Evolutionary conservation across 192 early-diverging fungal species (phyloP), one percentile per base, ranked within the genome.

Genomic region (Coemansia sp.): DNA sequence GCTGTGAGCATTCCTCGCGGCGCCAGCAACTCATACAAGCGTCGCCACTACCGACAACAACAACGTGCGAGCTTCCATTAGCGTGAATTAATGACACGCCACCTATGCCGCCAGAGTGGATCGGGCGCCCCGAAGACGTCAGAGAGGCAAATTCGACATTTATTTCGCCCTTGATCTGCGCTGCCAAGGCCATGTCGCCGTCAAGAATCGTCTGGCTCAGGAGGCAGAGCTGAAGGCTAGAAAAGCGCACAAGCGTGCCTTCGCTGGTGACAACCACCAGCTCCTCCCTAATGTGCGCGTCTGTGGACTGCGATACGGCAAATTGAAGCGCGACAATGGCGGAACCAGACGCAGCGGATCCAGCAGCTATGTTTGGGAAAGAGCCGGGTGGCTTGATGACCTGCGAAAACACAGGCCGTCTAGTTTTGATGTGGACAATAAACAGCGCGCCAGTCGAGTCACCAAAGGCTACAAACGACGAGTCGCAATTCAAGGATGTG

Each of bases 391-490:
- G 8, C 12, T 34, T 38, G 52, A 77, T 65, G 2, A 14, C 18
- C 45, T 73, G 70, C 1, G 70, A 73, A 33, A 75, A 82, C 58
- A 82, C 74, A 0, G 65, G 53, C 18, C 68, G 66, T 0, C 75
- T 67, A 1, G 69, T 77, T 14, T 57, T 36, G 1, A 82, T 61
- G 39, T 82, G 79, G 7, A 82, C 71, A 41, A 82, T 82, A 31
- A 64, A 76, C 63, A 82, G 62, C 59, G 62, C 57, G 9, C 79
- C 74, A 4, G 52, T 18, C 6, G 34, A 55, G 33, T 82, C 79
- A 37, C 79, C 79, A 59, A 76, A 82, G 3, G 79, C 79, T 25
- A 77, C 71, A 68, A 82, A 82, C 48, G 63, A 69, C 12, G 75
- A 73, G 42, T 65, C 79, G 11, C 45, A 9, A 43, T 43, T 82